Evolutionary conservation across 768 basidiomycete species (phyloP).

Genomic region (Neoboletus subvelutipes): DNA sequence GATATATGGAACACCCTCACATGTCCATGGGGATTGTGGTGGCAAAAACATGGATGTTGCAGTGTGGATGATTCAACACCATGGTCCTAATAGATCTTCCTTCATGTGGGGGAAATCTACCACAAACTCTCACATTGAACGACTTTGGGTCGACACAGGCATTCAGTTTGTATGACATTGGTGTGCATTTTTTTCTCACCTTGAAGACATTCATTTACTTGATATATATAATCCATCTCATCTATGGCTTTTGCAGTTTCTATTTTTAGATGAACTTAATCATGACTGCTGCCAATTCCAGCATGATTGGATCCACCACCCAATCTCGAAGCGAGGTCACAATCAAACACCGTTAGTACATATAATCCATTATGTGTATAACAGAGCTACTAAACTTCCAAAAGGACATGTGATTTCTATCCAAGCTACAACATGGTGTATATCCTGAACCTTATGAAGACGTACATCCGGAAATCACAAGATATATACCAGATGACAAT

Average conservation of each 20-base stretch:
- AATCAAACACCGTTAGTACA: slow-evolving; percentile 1
- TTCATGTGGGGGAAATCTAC: background rate
- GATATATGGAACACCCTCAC: slow-evolving; percentile 19
- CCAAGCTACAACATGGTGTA: too few relatives aligned
- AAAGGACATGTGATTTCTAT: background rate
- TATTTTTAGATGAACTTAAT: slow-evolving; percentile 41
- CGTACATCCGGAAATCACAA: too few relatives aligned
- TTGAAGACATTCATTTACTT: slow-evolving; percentile 37
- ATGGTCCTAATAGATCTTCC: background rate
- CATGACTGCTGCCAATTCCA: slow-evolving; percentile 36
- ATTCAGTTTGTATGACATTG: slow-evolving; percentile 39
- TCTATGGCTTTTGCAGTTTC: slow-evolving; percentile 43
- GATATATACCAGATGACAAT: too few relatives aligned
- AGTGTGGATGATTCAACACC: slow-evolving; percentile 4
- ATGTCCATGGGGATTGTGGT: slow-evolving; percentile 28
- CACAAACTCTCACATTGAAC: slow-evolving; percentile 36
- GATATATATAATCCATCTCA: slow-evolving; percentile 33
- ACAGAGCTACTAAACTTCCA: background rate
- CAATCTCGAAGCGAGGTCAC: slow-evolving; percentile 17
- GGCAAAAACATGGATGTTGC: slow-evolving; percentile 30
- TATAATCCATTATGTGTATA: too few relatives aligned
- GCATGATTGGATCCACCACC: slow-evolving; percentile 41
- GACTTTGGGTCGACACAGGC: slow-evolving; percentile 45
- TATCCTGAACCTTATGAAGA: too few relatives aligned
- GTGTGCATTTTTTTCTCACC: slow-evolving; percentile 40